Base-by-base conservation (phyloP, 176 grass and related monocot species). In the Triticum urartu region DNA sequence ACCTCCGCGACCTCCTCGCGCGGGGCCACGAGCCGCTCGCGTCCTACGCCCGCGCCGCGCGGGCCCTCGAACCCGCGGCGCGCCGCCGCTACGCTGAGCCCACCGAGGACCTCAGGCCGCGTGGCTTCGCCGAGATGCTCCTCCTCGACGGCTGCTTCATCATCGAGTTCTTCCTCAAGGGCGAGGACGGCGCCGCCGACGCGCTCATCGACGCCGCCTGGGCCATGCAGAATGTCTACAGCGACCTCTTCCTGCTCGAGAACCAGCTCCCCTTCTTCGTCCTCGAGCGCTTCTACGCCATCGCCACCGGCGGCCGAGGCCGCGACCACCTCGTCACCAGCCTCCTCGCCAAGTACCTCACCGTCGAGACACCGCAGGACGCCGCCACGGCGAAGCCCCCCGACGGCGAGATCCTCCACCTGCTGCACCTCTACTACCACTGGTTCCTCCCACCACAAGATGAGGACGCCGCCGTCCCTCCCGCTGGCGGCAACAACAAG, bases 121-220 rank as follows among this genome's bases (percentile, higher is more conserved):
- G 12, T 12, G 93, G 86, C 68, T 88, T 92, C 75, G 87, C 85
- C 1, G 90, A 94, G 83, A 88, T 88, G 81, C 85, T 91, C 60
- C 89, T 91, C 38, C 71, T 95, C 13, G 93, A 95, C 75, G 84
- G 81, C n/a, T 92, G 90, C 58, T 91, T 94, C 87, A 24, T 94
- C 38, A 21, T 94, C 22, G 82, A 83, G 79, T 80, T 81, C 90
- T 89, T 79, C 63, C 69, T 81, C 69, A 87, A 92, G 69, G 68
- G 93, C 33, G 90, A 87, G 69, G 88, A 92, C 5, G 1, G 63
- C 10, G 82, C 34, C 9, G 72, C 61, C 42, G 91, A 92, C 64
- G 81, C 87, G 21, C 83, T 92, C 32, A n/a, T 71, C 26, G 88
- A 89, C 78, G 28, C 81, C 5, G 54, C 89, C 7, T 79, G 83